A percentile compares a stretch with the other conserved stretches of the same genome.
Evolutionary conservation across 495 filamentous ascomycete species (phyloP).

Genomic region (Podospora anserina): DNA sequence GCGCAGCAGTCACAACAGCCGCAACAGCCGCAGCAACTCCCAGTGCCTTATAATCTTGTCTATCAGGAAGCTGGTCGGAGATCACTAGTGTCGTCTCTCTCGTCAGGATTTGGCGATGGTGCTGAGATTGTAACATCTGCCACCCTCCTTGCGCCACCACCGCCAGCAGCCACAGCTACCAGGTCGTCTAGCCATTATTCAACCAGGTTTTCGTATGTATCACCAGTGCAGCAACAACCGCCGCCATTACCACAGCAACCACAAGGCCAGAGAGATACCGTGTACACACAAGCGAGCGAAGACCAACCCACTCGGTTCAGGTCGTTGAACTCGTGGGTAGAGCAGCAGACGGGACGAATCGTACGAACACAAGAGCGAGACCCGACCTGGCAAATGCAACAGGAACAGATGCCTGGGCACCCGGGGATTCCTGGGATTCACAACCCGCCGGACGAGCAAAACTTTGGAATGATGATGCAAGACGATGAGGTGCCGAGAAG

Average conservation of each 20-base stretch:
- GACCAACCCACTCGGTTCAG: constrained; percentile 54
- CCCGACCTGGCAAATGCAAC: not conserved
- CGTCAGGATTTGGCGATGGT: constrained; percentile 54
- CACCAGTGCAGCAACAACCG: constrained; percentile 14
- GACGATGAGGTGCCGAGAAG: constrained; percentile 33
- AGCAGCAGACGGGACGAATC: constrained; percentile 51
- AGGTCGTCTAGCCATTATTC: constrained; percentile 17
- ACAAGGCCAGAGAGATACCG: constrained; percentile 36
- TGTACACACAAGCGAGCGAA: constrained; percentile 48
- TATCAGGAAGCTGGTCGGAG: constrained; percentile 34
- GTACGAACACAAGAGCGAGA: constrained; percentile 34
- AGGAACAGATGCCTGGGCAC: constrained; percentile 22
- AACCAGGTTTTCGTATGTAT: constrained; percentile 42
- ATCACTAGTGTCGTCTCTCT: constrained; percentile 50
- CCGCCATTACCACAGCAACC: not conserved
- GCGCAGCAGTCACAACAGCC: constrained; percentile 27
- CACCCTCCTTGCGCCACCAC: constrained; percentile 13
- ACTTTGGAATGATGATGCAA: constrained; percentile 35
- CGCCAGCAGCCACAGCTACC: constrained; percentile 17
- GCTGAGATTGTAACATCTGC: constrained; percentile 39
- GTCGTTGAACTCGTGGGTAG: constrained; percentile 58
- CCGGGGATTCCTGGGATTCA: constrained; percentile 32
- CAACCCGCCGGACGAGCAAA: constrained; percentile 34
- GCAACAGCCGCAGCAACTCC: constrained; percentile 1
- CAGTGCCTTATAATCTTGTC: constrained; percentile 34